These are phyloP conservation scores for Alliaria petiolata DNA, from an alignment of 345 rosid genomes.

Conservation along the genomic window DNA sequence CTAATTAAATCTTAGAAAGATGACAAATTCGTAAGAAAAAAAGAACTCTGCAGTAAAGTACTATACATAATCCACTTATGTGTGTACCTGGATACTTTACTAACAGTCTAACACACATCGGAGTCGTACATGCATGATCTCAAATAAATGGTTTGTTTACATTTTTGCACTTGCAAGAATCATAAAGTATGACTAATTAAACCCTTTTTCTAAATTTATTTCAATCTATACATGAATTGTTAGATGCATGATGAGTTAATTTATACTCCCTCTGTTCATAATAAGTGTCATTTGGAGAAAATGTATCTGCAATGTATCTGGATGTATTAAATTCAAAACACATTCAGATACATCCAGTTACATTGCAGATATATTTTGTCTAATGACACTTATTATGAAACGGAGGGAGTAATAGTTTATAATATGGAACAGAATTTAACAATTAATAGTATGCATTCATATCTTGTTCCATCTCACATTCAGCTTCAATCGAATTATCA, in stretches of 20 bases:
- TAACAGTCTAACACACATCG: not conserved
- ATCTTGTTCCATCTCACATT: not conserved
- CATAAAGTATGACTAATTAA: not conserved
- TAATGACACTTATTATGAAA: too few species aligned
- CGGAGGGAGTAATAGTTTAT: too few species aligned
- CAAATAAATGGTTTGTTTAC: not conserved
- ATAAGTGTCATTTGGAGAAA: too few species aligned
- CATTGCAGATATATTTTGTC: too few species aligned
- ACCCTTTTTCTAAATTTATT: not conserved
- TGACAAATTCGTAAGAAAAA: not conserved
- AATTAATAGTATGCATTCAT: not conserved
- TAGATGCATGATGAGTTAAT: not conserved
- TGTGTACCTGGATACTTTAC: not conserved
- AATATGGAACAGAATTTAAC: not conserved
- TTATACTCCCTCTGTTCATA: too few species aligned
- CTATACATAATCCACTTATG: not conserved
- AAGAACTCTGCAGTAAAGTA: not conserved
- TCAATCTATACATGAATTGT: not conserved
- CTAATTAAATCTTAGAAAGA: not conserved
- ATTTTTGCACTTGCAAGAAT: not conserved
- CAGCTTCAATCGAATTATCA: not conserved
- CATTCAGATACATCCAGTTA: too few species aligned
- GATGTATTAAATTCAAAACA: too few species aligned
- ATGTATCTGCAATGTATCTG: too few species aligned
- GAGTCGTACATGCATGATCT: too few species aligned